Conservation (phyloP, 768 basidiomycete species). For the Tulasnella sp. region DNA sequence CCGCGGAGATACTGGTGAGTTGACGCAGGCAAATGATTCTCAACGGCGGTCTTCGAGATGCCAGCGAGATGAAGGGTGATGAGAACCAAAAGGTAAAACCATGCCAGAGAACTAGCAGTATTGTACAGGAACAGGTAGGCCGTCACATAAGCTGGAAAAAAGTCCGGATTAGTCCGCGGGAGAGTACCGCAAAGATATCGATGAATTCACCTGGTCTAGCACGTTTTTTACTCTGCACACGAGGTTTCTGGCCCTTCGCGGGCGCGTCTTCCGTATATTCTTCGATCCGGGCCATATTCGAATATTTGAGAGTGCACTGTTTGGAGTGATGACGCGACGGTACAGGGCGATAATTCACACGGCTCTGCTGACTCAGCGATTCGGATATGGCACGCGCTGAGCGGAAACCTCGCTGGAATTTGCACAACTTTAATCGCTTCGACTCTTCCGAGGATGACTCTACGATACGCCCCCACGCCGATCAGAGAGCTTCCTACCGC, state of each 20-base stretch:
- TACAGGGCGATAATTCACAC: background rate
- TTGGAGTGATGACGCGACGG: background rate
- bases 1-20: constrained; percentile 19
- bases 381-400: background rate
- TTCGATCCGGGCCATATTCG: background rate
- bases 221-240: background rate
- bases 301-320: background rate
- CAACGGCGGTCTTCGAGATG: constrained; percentile 25
- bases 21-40: constrained; percentile 20
- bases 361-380: background rate
- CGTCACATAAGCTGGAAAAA: background rate
- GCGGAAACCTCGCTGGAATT: background rate
- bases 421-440: background rate
- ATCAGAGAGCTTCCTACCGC: background rate
- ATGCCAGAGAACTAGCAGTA: constrained; percentile 59
- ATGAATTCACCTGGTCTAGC: background rate
- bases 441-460: background rate
- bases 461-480: background rate
- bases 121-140: constrained; percentile 75
- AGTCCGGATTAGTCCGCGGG: background rate
- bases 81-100: constrained; percentile 59
- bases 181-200: background rate
- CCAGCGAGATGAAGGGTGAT: constrained; percentile 47
- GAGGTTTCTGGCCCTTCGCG: background rate
- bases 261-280: background rate